Base-by-base conservation (phyloP, 2,329 filamentous ascomycete species). In the Sclerotinia sclerotiorum region DNA sequence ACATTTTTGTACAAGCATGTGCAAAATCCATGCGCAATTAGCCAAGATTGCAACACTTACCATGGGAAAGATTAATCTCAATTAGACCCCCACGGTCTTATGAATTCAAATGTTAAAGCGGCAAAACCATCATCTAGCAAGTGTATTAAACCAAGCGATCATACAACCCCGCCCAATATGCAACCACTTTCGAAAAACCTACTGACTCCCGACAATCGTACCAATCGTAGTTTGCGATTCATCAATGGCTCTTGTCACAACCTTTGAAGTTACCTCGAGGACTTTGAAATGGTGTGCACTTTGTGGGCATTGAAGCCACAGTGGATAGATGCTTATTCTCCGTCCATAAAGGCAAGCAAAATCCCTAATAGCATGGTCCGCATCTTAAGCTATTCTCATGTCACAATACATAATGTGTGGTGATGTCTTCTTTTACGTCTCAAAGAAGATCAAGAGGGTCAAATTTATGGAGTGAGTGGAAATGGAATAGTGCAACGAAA, bases 141-240 rank as follows among this genome's bases (percentile, higher is more conserved):
- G 58, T 6, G 15, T 35, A 1, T 19, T 0, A 11, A 29, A 35
- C 21, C 29, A 49, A 61, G 44, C 44, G 42, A 61, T 17, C 49
- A 19, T 10, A 49, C 24, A 35, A 1, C 27, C 44, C 44, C 27
- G 24, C 58, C 1, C 39, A 42, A 42, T 17, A 60, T 60, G 57
- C 57, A 60, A 48, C 42, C 19, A 60, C 42, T 48, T 60, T 46
- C 10, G n/a, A 49, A 62, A 62, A 49, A 24, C 3, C 21, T 49
- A 49, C 58, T 49, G 21, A 17, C 17, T 49, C 2, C 58, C 27
- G 21, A 35, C 27, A 24, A 62, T 49, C 44, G 29, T 13, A 49
- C 58, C 58, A 62, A 62, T 62, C 13, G 13, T 49, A 4, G 21
- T 49, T 5, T 11, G 3, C 13, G 24, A 19, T 49, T 48, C 13